phyloP scores from a whole-genome alignment of 108 stramenopile species.

The Epipyxis sp. region DNA sequence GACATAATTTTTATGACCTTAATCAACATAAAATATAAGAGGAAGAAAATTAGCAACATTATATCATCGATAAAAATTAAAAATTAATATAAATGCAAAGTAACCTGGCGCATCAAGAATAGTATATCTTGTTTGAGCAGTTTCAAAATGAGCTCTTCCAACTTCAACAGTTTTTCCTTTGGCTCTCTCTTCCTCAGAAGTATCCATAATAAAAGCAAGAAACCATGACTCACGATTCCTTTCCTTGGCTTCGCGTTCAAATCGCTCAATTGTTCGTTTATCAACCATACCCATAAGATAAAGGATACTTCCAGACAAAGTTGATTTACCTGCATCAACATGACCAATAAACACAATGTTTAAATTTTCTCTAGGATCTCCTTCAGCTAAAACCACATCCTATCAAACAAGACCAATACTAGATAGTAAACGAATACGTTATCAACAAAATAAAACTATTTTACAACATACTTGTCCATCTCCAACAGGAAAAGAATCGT shows the following conservation, averaged over 20 bases:
- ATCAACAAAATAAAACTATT: too few species aligned
- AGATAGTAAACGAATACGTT: too few species aligned
- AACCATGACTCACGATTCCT: conserved; percentile 99
- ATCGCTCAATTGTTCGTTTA: conserved; percentile 97
- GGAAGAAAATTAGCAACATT: too few species aligned
- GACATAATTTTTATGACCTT: conserved; percentile 98
- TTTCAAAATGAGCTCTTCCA: conserved; percentile 94
- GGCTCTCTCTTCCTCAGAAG: conserved; percentile 97
- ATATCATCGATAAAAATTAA: too few species aligned
- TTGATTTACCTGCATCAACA: conserved; percentile 96
- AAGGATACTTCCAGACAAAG: conserved; percentile 93
- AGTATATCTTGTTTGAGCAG: conserved; percentile 86
- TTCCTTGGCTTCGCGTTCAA: conserved; percentile 96
- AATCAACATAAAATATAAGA: too few species aligned
- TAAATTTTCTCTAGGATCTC: conserved; percentile 95
- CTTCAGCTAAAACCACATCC: conserved; percentile 60
- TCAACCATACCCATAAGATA: conserved; percentile 96
- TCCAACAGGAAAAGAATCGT: too few species aligned
- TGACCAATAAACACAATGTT: conserved; percentile 93
- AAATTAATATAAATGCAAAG: too few species aligned
- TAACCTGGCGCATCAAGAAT: conserved; percentile 99
- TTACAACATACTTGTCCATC: too few species aligned
- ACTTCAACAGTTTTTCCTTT: conserved; percentile 99
- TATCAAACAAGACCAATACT: conserved; percentile 31
- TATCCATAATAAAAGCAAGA: conserved; percentile 99